Conservation (phyloP, 768 basidiomycete species). For the Tricholoma flavovirens region DNA sequence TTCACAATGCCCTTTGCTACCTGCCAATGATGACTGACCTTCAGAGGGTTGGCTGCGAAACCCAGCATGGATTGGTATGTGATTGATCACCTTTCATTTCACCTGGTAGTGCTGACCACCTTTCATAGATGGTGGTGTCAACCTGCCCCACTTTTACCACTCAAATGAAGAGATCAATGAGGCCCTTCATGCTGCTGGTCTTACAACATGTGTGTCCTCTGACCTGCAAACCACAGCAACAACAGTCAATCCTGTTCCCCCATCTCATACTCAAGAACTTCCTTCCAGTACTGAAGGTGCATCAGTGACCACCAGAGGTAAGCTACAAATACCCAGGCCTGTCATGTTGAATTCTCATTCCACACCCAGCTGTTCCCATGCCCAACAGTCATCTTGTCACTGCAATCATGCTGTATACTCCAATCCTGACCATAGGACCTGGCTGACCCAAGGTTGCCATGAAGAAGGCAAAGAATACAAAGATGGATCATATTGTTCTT, state of each 20-base stretch:
- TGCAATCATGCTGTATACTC: neutral
- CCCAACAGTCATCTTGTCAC: constrained; percentile 3
- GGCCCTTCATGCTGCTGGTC: neutral
- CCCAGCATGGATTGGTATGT: neutral
- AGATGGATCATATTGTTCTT: too few relatives aligned
- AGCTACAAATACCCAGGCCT: neutral
- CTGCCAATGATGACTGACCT: neutral
- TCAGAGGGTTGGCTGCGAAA: neutral
- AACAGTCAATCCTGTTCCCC: neutral
- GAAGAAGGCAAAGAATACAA: too few relatives aligned
- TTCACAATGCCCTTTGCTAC: neutral
- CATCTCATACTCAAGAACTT: neutral
- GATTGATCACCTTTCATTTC: neutral
- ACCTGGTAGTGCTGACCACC: neutral
- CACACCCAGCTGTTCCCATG: neutral
- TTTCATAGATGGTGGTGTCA: neutral
- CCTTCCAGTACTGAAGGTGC: neutral
- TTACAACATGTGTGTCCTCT: neutral
- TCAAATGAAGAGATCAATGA: neutral
- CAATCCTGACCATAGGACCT: neutral
- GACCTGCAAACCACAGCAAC: neutral
- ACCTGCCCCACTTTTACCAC: neutral
- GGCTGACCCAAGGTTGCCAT: neutral
- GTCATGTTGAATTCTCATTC: neutral
- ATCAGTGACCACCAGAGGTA: neutral